Base-by-base conservation (phyloP, 148 eudicot species). In the Arbutus unedo region DNA sequence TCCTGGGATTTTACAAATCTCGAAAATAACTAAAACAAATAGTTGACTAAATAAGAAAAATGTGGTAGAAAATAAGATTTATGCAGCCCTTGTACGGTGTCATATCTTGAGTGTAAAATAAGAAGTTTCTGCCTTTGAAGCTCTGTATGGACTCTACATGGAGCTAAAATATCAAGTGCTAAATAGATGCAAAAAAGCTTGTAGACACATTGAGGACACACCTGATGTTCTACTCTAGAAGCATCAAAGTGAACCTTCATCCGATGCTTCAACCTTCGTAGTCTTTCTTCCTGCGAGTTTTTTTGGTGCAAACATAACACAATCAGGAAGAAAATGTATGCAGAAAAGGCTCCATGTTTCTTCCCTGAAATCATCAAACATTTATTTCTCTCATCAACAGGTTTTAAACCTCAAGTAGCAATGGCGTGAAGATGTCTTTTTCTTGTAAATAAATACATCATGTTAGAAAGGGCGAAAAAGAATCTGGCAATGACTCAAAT, bases 141-240 rank as follows among this genome's bases (percentile, higher is more conserved):
- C 38, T 78, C 70, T 1, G 8, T 10, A 3, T 59, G 38, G 70
- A 57, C 14, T 13, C 38, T 31, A 31, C 1, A 5, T 23, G 1
- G 7, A 8, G 16, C 78, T 11, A 16, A 53, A 4, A n/a, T 31
- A 14, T 77, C 21, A 10, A 50, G 25, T 8, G 15, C 55, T 11
- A 38, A n/a, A 7, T 76, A 49, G 23, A 9, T 73, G 38, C 21
- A 49, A 45, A 21, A 21, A 62, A 10, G 67, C 21, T 25, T 55
- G 14, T 6, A 45, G 51, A n/a, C 23, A 3, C 51, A 72, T 25
- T 62, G 15, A 5, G 54, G 14, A 73, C 84, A 50, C 82, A 90
- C 98, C 95, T 91, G 98, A 85, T 94, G 98, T 78, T 91, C 95
- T 55, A 82, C 82, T 84, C 89, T 90, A 66, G 94, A 89, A 18